These are phyloP conservation scores for Cynanchum wilfordii DNA, from an alignment of 257 asterid species.

Conservation along the genomic window DNA sequence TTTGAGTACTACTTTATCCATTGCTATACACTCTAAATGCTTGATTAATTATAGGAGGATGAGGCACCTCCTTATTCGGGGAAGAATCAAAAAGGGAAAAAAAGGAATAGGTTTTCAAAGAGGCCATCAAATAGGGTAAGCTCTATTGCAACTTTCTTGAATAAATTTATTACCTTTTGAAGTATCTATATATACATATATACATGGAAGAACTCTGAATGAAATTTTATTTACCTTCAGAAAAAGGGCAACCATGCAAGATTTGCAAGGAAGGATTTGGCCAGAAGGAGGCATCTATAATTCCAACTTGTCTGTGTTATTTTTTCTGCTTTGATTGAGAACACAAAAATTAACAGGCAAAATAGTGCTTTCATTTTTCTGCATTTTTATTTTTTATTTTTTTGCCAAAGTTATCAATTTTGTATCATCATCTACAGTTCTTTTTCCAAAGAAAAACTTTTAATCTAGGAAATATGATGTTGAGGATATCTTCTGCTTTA, in stretches of 20 bases:
- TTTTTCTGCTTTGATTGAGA: constrained; percentile 4
- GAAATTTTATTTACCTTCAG: constrained; percentile 10
- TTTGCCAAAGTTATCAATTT: neutral
- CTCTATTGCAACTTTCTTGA: neutral
- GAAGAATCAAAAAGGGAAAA: constrained; percentile 42
- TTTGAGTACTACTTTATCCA: constrained; percentile 3
- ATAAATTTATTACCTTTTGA: constrained; percentile 4
- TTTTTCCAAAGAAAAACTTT: neutral
- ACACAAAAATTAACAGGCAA: neutral
- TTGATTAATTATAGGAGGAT: neutral
- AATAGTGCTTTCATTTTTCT: neutral
- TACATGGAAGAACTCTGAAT: neutral
- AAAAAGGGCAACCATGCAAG: constrained; percentile 32
- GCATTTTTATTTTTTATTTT: neutral
- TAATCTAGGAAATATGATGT: neutral
- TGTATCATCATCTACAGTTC: neutral
- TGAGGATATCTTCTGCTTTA: too few species aligned
- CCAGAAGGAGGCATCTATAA: constrained; percentile 40
- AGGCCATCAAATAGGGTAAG: constrained; percentile 49
- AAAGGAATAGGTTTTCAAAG: constrained; percentile 29
- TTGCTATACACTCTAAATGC: neutral
- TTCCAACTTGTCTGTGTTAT: constrained; percentile 26
- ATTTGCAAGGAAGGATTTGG: constrained; percentile 17
- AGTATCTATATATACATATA: neutral
- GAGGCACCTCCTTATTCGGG: neutral